Conservation (phyloP, 495 filamentous ascomycete species). For the Neurospora tetraspora region DNA sequence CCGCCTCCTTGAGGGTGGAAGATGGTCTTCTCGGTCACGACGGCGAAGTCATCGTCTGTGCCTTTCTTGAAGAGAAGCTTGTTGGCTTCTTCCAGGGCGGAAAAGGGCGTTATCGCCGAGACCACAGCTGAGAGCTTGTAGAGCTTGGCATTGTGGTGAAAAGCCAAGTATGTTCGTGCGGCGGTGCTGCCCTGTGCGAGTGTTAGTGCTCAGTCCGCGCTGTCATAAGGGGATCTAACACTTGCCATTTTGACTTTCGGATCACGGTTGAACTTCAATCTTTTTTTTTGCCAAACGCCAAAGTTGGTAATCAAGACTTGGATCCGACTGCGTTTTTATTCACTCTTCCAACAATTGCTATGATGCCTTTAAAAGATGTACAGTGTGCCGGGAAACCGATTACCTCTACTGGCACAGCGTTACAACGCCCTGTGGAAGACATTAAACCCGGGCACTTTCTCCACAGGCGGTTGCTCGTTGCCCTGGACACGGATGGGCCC, state of each 20-base stretch:
- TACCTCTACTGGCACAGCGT: neutral
- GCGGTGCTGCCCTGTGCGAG: constrained; percentile 7
- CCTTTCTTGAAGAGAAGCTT: constrained; percentile 40
- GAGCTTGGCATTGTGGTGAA: constrained; percentile 45
- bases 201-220: neutral
- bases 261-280: neutral
- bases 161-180: constrained; percentile 39
- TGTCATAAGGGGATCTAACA: neutral
- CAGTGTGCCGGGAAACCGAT: neutral
- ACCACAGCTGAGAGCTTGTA: constrained; percentile 34
- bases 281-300: neutral
- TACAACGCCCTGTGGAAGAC: neutral
- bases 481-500: neutral
- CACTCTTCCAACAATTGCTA: neutral
- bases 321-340: neutral
- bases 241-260: neutral
- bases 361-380: neutral
- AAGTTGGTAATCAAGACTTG: neutral
- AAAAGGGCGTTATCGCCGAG: constrained; percentile 33
- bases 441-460: neutral
- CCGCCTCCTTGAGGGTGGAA: constrained; percentile 60
- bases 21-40: constrained; percentile 52
- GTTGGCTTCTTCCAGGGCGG: constrained; percentile 34
- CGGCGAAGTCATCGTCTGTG: constrained; percentile 25
- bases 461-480: neutral